phyloP scores from a whole-genome alignment of 805 yeast genomes.

The Suhomyces sp. region DNA sequence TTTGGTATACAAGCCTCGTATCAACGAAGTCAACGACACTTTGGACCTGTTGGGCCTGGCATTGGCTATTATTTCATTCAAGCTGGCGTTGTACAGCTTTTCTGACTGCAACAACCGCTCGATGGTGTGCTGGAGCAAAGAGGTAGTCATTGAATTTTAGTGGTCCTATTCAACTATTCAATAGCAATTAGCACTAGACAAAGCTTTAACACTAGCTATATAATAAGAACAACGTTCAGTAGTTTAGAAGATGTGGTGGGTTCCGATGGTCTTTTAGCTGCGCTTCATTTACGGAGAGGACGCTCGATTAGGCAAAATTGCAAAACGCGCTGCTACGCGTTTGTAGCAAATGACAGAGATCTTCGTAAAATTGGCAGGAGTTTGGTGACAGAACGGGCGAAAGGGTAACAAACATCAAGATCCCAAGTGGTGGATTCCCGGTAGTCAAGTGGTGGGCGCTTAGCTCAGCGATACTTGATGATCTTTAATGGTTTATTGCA shows the following conservation, averaged over 20 bases:
- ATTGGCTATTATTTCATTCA: slow-evolving; percentile 34
- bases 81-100: slow-evolving; percentile 29
- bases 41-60: slow-evolving; percentile 29
- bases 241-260: not conserved
- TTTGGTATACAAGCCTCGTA: slow-evolving; percentile 41
- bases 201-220: too few relatives aligned
- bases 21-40: slow-evolving; percentile 28
- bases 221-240: not conserved
- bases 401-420: not conserved
- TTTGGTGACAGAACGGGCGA: not conserved
- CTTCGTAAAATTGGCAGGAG: not conserved
- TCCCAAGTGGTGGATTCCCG: not conserved
- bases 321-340: slow-evolving; percentile 1
- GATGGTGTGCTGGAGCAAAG: not conserved
- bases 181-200: not conserved
- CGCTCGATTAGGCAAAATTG: slow-evolving; percentile 4
- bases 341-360: not conserved
- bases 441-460: not conserved
- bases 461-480: not conserved
- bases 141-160: not conserved
- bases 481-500: not conserved
- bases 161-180: too few relatives aligned
- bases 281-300: not conserved
- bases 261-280: not conserved
- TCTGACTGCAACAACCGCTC: slow-evolving; percentile 14